Percentiles rank a stretch among this genome's conserved stretches.
These are phyloP conservation scores for Prunus campanulata DNA, from an alignment of 306 rosid species.

Conservation along the genomic window DNA sequence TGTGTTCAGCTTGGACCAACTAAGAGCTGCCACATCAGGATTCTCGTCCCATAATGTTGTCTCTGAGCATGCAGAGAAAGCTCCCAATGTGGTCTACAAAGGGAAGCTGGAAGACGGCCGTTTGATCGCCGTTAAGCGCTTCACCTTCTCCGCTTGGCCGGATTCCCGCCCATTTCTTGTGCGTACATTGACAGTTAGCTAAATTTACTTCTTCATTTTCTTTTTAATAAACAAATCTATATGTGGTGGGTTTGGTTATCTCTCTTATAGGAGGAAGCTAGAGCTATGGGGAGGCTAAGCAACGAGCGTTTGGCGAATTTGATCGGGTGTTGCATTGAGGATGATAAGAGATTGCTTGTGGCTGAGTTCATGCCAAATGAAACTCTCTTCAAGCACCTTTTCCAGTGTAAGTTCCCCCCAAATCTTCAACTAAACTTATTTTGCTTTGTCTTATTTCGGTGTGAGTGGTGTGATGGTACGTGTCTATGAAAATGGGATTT, in stretches of 20 bases:
- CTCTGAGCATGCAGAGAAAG: constrained; percentile 74
- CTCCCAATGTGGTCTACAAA: constrained; percentile 79
- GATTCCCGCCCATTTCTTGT: constrained; percentile 90
- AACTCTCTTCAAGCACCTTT: constrained; percentile 90
- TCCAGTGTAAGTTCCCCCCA: constrained; percentile 56
- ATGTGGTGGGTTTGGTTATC: not conserved
- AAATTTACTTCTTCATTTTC: constrained; percentile 4
- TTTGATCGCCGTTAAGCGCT: constrained; percentile 81
- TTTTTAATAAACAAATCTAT: not conserved
- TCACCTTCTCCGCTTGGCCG: constrained; percentile 89
- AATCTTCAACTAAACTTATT: not conserved
- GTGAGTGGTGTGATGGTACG: not conserved
- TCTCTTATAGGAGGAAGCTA: constrained; percentile 67
- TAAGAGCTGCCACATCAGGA: constrained; percentile 59
- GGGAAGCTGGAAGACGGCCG: constrained; percentile 69
- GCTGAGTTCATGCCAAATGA: constrained; percentile 95
- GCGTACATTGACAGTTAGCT: constrained; percentile 2
- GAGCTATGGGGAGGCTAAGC: constrained; percentile 70
- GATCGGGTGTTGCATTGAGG: constrained; percentile 85
- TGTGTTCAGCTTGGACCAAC: constrained; percentile 60
- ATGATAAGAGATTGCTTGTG: constrained; percentile 79
- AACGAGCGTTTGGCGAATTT: constrained; percentile 67
- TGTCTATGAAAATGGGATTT: not conserved
- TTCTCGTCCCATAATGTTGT: constrained; percentile 71
- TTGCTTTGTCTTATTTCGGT: not conserved